These are phyloP conservation scores for Tothia fuscella DNA, from an alignment of 2,329 filamentous ascomycete genomes.

Conservation along the genomic window DNA sequence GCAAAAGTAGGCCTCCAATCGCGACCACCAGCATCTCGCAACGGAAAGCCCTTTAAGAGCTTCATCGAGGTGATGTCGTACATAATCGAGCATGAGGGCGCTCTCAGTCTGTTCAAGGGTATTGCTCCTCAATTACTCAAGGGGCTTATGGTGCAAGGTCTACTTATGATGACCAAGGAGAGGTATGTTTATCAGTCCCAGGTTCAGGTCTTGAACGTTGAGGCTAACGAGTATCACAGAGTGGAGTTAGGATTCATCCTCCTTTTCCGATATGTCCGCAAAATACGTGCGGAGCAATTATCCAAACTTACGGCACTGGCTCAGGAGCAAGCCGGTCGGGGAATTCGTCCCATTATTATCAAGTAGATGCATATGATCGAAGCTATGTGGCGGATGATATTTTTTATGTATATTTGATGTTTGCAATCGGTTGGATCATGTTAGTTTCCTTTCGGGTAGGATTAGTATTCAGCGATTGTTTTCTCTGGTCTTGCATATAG, in stretches of 20 bases:
- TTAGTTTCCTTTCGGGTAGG: not conserved
- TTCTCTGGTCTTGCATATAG: no score
- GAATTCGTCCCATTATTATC: constrained; percentile 3
- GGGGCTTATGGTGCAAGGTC: constrained; percentile 82
- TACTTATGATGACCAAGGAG: constrained; percentile 99
- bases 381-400: not conserved
- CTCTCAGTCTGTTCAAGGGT: constrained; percentile 82
- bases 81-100: constrained; percentile 79
- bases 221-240: constrained; percentile 20
- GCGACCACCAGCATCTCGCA: constrained; percentile 68
- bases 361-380: constrained; percentile 1
- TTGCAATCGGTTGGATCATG: not conserved
- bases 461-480: not conserved
- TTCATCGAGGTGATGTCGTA: constrained; percentile 93
- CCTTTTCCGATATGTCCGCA: constrained; percentile 69
- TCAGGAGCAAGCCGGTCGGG: constrained; percentile 37
- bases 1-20: constrained; percentile 96
- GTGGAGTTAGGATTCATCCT: constrained; percentile 83
- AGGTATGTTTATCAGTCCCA: constrained; percentile 41
- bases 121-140: constrained; percentile 91
- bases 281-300: constrained; percentile 57
- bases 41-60: constrained; percentile 85
- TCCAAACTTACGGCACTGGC: constrained; percentile 54
- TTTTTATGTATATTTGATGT: not conserved
- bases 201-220: not conserved